phyloP scores from a whole-genome alignment of 306 rosid genomes.

The Quercus suber region DNA sequence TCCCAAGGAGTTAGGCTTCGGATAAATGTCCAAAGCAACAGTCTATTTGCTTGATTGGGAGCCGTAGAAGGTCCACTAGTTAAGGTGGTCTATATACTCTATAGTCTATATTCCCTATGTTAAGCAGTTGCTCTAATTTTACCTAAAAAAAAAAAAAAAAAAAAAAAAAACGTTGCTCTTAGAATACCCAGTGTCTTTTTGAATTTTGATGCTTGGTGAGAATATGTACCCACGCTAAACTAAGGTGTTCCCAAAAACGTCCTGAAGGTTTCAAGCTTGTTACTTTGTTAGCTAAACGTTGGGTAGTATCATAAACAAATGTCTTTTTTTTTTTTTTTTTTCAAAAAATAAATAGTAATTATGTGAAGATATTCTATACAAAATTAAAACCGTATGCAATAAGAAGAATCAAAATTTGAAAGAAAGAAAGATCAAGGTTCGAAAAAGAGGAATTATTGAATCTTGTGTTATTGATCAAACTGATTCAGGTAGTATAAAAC shows the following conservation, averaged over 20 bases:
- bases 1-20: constrained; percentile 4
- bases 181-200: neutral
- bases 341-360: neutral
- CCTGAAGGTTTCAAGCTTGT: neutral
- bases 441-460: no score
- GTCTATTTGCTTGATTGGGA: neutral
- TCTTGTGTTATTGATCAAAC: no score
- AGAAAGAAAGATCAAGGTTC: neutral
- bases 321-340: neutral
- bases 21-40: neutral
- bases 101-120: no score
- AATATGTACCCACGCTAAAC: neutral
- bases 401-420: neutral
- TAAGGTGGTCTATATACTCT: no score
- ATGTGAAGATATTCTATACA: neutral
- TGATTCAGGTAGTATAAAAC: no score
- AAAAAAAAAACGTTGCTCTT: neutral
- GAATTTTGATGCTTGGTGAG: neutral
- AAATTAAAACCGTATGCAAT: neutral
- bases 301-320: neutral
- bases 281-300: no score
- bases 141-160: no score
- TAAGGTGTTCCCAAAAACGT: neutral
- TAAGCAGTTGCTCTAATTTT: neutral
- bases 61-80: neutral